Evolutionary conservation across 768 basidiomycete genomes (phyloP), one percentile per base, ranked within the genome.

Genomic region (Russula ochroleuca): DNA sequence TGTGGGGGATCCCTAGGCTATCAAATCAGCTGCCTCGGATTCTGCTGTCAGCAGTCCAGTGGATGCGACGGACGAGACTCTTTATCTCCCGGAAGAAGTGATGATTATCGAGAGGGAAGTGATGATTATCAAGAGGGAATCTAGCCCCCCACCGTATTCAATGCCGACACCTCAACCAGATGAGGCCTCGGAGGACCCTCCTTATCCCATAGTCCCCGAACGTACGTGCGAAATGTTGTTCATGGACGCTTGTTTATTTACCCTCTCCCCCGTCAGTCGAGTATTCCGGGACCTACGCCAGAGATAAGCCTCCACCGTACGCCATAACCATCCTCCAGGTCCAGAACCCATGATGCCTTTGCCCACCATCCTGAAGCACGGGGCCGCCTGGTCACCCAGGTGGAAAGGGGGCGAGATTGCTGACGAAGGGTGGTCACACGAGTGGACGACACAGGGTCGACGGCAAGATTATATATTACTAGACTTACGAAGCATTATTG

Each of bases 291-390:
- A 23, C 23, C 33, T 49, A 59, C 40, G 23, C 37, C 47, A 56
- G 53, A 37, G 54, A 61, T 37, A 57, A 51, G 43, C 41, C 59
- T 45, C 54, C 59, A 13, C n/a, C 31, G 10, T 61, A 57, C 17
- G 43, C 14, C 21, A 7, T 53, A 37, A 19, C 40, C n/a, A 23
- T 23, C n/a, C 41, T 43, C 17, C 52, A 19, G 31, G 58, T 64
- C 15, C 63, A 54, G 8, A 60, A 64, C 41, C 1, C 38, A 10
- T 64, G 49, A 61, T 28, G 3, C 19, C 35, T n/a, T 47, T 23
- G 11, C 35, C 14, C 21, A 17, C 28, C 28, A 28, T 28, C 28
- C 28, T 5, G 28, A 28, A 28, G 28, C 28, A 28, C 5, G 2
- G 28, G 28, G 28, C 28, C 28, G 28, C 28, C 28, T 28, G 28